phyloP scores from a whole-genome alignment of 2,329 filamentous ascomycete species.

The Thelonectria olida region DNA sequence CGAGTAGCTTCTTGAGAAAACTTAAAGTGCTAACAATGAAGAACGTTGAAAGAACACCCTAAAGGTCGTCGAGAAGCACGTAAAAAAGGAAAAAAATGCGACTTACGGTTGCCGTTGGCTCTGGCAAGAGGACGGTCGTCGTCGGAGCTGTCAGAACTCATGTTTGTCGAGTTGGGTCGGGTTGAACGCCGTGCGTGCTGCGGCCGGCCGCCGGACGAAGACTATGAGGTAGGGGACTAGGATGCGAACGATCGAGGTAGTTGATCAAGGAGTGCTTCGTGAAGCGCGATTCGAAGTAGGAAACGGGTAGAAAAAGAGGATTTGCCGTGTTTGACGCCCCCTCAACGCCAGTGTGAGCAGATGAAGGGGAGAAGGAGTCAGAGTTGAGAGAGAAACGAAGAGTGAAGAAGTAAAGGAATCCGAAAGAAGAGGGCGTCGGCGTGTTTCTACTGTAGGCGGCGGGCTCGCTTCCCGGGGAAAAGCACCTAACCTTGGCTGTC shows the following conservation, averaged over 20 bases:
- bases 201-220: slow-evolving; percentile 33
- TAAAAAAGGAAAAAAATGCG: slow-evolving; percentile 25
- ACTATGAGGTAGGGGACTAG: slow-evolving; percentile 43
- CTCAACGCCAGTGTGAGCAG: slow-evolving; percentile 49
- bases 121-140: slow-evolving; percentile 83
- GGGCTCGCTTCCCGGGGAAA: slow-evolving; percentile 31
- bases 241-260: slow-evolving; percentile 35
- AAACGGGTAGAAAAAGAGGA: slow-evolving; percentile 26
- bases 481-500: slow-evolving; percentile 25
- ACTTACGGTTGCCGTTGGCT: slow-evolving; percentile 76
- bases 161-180: slow-evolving; percentile 43
- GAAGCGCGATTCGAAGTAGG: slow-evolving; percentile 20
- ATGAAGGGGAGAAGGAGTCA: slow-evolving; percentile 39
- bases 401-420: slow-evolving; percentile 35
- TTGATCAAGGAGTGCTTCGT: slow-evolving; percentile 12
- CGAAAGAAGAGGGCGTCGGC: slow-evolving; percentile 33
- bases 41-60: slow-evolving; percentile 18
- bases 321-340: slow-evolving; percentile 34
- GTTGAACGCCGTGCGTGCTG: slow-evolving; percentile 35
- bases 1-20: slow-evolving; percentile 21
- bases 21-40: slow-evolving; percentile 20
- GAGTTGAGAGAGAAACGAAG: slow-evolving; percentile 27
- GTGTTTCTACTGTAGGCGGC: slow-evolving; percentile 23
- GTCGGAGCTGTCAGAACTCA: slow-evolving; percentile 72
- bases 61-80: slow-evolving; percentile 41